phyloP scores from a whole-genome alignment of 352 stramenopile genomes.

The Pilasporangium apinafurcum region DNA sequence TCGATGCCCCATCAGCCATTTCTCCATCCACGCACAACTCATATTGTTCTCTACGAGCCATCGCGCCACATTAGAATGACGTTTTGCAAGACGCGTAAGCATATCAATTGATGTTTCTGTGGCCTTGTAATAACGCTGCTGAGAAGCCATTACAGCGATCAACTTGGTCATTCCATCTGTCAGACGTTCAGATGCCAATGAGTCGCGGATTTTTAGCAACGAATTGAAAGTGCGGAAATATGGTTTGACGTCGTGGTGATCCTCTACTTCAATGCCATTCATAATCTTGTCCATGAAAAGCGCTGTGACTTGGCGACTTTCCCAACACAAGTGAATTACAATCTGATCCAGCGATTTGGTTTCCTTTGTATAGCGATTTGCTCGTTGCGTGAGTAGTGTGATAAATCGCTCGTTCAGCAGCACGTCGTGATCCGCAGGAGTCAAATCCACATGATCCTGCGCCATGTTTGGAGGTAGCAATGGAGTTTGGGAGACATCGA shows the following conservation, averaged over 20 bases:
- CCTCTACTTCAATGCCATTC: slow-evolving; percentile 67
- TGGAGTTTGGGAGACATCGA: slow-evolving; percentile 41
- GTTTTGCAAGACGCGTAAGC: slow-evolving; percentile 76
- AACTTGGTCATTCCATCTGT: slow-evolving; percentile 66
- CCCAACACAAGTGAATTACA: slow-evolving; percentile 72
- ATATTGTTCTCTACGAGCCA: slow-evolving; percentile 65
- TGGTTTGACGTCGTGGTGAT: slow-evolving; percentile 85
- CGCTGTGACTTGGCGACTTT: slow-evolving; percentile 50
- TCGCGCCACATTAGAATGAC: slow-evolving; percentile 43
- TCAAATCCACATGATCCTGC: slow-evolving; percentile 65
- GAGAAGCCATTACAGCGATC: slow-evolving; percentile 71
- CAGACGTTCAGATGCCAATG: slow-evolving; percentile 49
- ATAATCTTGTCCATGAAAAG: slow-evolving; percentile 63
- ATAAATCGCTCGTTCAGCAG: slow-evolving; percentile 72
- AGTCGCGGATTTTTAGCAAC: slow-evolving; percentile 74
- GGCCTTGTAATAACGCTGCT: slow-evolving; percentile 84
- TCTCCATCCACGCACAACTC: slow-evolving; percentile 78
- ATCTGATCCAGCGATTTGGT: slow-evolving; percentile 78
- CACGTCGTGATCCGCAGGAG: slow-evolving; percentile 48
- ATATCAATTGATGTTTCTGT: slow-evolving; percentile 85
- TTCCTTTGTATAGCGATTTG: slow-evolving; percentile 69
- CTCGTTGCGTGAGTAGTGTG: slow-evolving; percentile 66
- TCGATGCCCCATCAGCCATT: slow-evolving; percentile 70
- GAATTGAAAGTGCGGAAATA: slow-evolving; percentile 84
- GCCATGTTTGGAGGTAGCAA: slow-evolving; percentile 55